Evolutionary conservation across 129 eudicot genomes (phyloP).

Genomic region (Logfia minima): DNA sequence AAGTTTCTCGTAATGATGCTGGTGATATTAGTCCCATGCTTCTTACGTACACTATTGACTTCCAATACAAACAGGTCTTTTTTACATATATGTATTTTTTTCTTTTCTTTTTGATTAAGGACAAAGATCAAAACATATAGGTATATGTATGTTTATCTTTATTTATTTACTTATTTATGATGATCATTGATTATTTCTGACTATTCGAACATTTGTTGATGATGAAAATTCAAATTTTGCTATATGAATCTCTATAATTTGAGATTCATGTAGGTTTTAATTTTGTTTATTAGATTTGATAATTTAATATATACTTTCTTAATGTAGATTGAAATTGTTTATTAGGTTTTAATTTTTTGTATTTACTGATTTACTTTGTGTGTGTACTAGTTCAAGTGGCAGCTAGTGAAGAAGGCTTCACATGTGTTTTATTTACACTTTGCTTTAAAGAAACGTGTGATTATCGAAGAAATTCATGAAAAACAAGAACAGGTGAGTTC

Average conservation of each 20-base stretch:
- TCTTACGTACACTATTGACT: conserved; percentile 69
- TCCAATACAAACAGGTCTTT: conserved; percentile 81
- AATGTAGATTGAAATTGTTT: too few relatives aligned
- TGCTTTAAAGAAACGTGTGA: conserved; percentile 79
- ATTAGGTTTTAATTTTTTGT: background rate
- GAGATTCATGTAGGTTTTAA: background rate
- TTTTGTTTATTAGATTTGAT: too few relatives aligned
- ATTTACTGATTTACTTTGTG: background rate
- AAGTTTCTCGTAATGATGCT: conserved; percentile 87
- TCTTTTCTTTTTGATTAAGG: too few relatives aligned
- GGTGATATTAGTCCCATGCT: conserved; percentile 87
- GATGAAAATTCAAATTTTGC: too few relatives aligned
- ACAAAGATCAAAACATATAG: too few relatives aligned
- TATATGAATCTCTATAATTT: too few relatives aligned
- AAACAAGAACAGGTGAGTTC: conserved; percentile 88
- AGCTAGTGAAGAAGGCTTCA: conserved; percentile 87
- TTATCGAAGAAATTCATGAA: conserved; percentile 95
- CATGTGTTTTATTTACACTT: conserved; percentile 92
- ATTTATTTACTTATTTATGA: too few relatives aligned
- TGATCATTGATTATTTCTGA: too few relatives aligned
- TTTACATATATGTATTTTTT: too few relatives aligned
- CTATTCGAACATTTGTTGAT: background rate
- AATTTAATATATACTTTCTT: too few relatives aligned
- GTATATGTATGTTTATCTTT: too few relatives aligned
- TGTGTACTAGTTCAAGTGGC: conserved; percentile 84